A percentile compares a stretch with the other conserved stretches of the same genome.
Evolutionary conservation across 768 basidiomycete species (phyloP).

Genomic region (Amanita brunnescens): DNA sequence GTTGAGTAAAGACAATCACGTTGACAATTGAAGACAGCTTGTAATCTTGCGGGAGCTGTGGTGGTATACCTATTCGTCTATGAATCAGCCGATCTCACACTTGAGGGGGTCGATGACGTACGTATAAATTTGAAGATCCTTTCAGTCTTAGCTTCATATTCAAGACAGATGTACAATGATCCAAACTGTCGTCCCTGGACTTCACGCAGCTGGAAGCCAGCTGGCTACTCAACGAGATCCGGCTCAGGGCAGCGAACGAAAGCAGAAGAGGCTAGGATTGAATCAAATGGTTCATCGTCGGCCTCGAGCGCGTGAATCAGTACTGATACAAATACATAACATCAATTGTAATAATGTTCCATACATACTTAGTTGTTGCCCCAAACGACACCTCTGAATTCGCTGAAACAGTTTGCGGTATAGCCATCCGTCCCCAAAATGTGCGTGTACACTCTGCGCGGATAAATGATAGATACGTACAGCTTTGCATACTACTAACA

Average conservation of each 20-base stretch:
- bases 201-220: conserved; percentile 49
- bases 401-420: too few relatives aligned
- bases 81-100: conserved; percentile 56
- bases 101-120: conserved; percentile 57
- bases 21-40: conserved; percentile 23
- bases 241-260: conserved; percentile 37
- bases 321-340: too few relatives aligned
- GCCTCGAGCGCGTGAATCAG: neutral
- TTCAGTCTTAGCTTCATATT: neutral
- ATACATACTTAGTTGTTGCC: too few relatives aligned
- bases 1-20: neutral
- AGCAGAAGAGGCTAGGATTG: conserved; percentile 3
- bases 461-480: too few relatives aligned
- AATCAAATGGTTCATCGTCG: neutral
- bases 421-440: too few relatives aligned
- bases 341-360: too few relatives aligned
- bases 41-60: conserved; percentile 49
- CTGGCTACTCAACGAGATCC: conserved; percentile 31
- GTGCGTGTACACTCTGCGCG: too few relatives aligned
- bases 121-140: neutral
- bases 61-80: conserved; percentile 71
- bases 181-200: conserved; percentile 61
- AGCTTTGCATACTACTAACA: too few relatives aligned
- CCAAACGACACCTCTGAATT: too few relatives aligned
- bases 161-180: conserved; percentile 52